Evolutionary conservation across 2,329 filamentous ascomycete species (phyloP).

Genomic region (Verticillium dahliae): DNA sequence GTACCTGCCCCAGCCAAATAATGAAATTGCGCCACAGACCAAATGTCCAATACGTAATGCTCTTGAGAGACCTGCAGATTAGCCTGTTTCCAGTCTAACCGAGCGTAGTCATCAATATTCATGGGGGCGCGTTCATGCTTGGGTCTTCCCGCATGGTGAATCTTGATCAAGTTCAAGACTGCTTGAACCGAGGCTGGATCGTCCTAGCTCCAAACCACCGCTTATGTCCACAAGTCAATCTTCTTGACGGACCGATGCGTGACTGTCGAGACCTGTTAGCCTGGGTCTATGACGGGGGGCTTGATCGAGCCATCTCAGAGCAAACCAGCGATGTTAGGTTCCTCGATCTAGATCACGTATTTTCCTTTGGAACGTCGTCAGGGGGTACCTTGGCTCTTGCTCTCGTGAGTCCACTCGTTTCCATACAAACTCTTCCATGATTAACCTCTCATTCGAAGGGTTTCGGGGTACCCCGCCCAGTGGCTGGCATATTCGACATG

Average conservation of each 20-base stretch:
- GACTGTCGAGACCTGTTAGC: constrained; percentile 26
- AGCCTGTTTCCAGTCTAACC: not conserved
- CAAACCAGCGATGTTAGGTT: not conserved
- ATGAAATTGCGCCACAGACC: not conserved
- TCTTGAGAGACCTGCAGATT: not conserved
- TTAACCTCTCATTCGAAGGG: constrained; percentile 17
- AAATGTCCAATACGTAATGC: constrained; percentile 1
- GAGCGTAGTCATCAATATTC: constrained; percentile 32
- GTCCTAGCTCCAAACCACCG: constrained; percentile 25
- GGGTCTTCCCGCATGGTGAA: constrained; percentile 30
- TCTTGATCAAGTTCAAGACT: constrained; percentile 27
- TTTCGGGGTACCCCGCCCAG: constrained; percentile 25
- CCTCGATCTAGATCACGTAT: constrained; percentile 20
- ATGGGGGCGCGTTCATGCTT: constrained; percentile 37
- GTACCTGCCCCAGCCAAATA: constrained; percentile 14
- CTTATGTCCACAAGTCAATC: constrained; percentile 23
- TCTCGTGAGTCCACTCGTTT: constrained; percentile 20
- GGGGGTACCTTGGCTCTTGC: constrained; percentile 26
- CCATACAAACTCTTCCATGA: not conserved
- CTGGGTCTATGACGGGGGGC: constrained; percentile 24
- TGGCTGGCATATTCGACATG: constrained; percentile 30
- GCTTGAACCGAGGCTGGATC: constrained; percentile 28
- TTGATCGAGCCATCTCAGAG: constrained; percentile 17
- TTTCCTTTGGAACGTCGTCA: constrained; percentile 28
- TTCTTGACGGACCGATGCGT: constrained; percentile 21